Evolutionary conservation across 2,329 filamentous ascomycete species (phyloP).

Genomic region (Colletotrichum plurivorum): DNA sequence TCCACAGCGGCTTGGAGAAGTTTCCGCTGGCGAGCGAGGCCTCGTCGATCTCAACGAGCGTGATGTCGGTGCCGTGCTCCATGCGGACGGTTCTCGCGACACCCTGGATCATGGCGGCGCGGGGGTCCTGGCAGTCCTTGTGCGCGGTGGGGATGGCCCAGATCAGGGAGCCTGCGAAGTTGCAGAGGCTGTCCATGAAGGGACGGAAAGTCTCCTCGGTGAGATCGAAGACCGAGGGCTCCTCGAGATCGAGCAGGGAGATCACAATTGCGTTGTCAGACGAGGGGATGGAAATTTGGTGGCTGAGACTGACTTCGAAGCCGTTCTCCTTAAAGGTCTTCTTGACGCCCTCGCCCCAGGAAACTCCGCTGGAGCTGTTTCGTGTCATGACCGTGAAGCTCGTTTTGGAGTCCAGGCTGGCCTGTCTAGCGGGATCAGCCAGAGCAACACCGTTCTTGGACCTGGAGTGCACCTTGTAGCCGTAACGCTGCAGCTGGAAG

Average conservation of each 20-base stretch:
- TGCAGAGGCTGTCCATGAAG: slow-evolving; percentile 31
- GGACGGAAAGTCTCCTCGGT: slow-evolving; percentile 37
- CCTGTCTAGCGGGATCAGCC: slow-evolving; percentile 9
- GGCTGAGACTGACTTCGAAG: not conserved
- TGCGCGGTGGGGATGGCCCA: slow-evolving; percentile 50
- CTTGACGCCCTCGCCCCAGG: not conserved
- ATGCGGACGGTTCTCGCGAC: slow-evolving; percentile 47
- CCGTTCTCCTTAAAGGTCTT: not conserved
- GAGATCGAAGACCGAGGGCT: slow-evolving; percentile 46
- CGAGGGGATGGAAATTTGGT: not conserved
- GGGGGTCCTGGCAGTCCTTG: slow-evolving; percentile 45
- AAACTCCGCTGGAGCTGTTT: not conserved
- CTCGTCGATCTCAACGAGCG: slow-evolving; percentile 19
- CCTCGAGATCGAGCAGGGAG: slow-evolving; percentile 45
- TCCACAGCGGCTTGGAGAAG: slow-evolving; percentile 9
- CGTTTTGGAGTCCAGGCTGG: slow-evolving; percentile 2
- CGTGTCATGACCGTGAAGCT: slow-evolving; percentile 7
- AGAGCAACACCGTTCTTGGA: slow-evolving; percentile 8
- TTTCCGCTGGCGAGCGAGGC: not conserved
- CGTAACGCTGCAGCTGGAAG: not conserved
- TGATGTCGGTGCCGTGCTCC: slow-evolving; percentile 46
- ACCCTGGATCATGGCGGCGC: slow-evolving; percentile 48
- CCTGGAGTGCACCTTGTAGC: slow-evolving; percentile 15
- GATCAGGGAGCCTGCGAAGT: slow-evolving; percentile 41
- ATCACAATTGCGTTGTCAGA: slow-evolving; percentile 34